Evolutionary conservation across 495 filamentous ascomycete species (phyloP).

Genomic region (Tetracladium setigerum): DNA sequence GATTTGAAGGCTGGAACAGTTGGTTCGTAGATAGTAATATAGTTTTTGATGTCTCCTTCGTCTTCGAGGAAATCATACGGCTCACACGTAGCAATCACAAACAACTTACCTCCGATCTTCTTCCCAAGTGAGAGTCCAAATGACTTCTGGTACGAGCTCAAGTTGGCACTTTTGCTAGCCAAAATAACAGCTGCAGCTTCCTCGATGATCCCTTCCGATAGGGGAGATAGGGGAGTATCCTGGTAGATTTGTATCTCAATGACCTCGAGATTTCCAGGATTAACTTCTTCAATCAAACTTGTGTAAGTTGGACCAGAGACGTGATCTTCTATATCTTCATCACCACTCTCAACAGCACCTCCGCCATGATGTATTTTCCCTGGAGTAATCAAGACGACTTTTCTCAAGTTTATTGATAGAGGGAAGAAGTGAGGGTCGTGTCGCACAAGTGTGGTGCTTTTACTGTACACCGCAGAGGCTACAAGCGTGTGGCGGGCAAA

Average conservation of each 20-base stretch:
- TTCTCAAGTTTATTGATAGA: constrained; percentile 21
- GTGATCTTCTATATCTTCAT: constrained; percentile 27
- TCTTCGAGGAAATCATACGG: constrained; percentile 43
- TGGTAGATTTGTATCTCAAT: constrained; percentile 30
- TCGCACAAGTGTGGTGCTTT: constrained; percentile 37
- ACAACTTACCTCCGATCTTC: constrained; percentile 22
- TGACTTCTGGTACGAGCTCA: constrained; percentile 31
- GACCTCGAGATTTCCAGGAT: constrained; percentile 15
- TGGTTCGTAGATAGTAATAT: constrained; percentile 41
- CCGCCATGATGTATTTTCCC: constrained; percentile 31
- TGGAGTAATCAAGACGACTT: constrained; percentile 36
- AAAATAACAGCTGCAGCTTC: constrained; percentile 36
- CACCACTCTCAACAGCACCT: constrained; percentile 41
- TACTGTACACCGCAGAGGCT: constrained; percentile 31
- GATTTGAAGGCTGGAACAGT: constrained; percentile 37
- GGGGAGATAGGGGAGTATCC: constrained; percentile 20
- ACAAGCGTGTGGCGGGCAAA: constrained; percentile 18
- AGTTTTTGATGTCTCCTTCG: constrained; percentile 31
- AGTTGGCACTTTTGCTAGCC: constrained; percentile 34
- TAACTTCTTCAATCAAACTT: constrained; percentile 24
- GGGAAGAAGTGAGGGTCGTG: constrained; percentile 27
- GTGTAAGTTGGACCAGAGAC: constrained; percentile 29
- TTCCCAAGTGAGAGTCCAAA: constrained; percentile 30
- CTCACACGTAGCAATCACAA: constrained; percentile 36
- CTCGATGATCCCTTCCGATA: constrained; percentile 26